A percentile compares a stretch with the other conserved stretches of the same genome.
Evolutionary conservation across 148 eudicot genomes (phyloP).

Genomic region (Rheum nobile): DNA sequence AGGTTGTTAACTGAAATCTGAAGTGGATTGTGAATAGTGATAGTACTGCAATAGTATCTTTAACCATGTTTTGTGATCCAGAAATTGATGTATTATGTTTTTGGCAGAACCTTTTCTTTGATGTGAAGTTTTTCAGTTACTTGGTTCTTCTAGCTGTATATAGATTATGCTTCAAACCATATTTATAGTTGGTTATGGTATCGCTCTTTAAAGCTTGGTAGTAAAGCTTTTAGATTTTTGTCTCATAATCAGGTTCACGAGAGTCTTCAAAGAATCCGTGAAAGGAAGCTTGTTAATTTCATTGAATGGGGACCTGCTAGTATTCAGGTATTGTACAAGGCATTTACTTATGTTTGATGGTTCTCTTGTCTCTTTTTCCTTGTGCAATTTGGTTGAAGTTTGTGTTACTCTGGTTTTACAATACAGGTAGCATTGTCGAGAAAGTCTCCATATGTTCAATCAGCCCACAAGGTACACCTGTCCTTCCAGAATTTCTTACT

Average conservation of each 20-base stretch:
- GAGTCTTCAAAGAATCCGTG: conserved; percentile 94
- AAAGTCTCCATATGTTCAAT: conserved; percentile 96
- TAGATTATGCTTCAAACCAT: neutral
- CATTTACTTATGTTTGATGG: neutral
- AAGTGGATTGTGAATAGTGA: neutral
- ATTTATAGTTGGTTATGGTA: conserved; percentile 1
- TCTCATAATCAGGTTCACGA: conserved; percentile 62
- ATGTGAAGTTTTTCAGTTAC: neutral
- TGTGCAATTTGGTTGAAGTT: conserved; percentile 6
- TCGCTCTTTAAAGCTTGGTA: neutral
- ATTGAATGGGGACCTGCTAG: conserved; percentile 99
- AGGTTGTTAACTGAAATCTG: neutral
- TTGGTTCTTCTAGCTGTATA: neutral
- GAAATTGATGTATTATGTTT: neutral
- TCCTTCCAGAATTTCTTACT: neutral
- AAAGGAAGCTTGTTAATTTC: conserved; percentile 93
- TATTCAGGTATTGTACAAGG: conserved; percentile 53
- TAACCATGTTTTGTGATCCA: neutral
- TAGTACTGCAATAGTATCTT: neutral
- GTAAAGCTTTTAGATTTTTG: neutral
- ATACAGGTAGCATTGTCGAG: conserved; percentile 91
- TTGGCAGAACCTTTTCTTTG: neutral
- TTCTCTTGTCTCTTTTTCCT: conserved; percentile 6
- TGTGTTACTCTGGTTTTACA: neutral
- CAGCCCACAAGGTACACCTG: conserved; percentile 76